Conservation (phyloP, 257 asterid genomes). For the Ophiorrhiza pumila region DNA sequence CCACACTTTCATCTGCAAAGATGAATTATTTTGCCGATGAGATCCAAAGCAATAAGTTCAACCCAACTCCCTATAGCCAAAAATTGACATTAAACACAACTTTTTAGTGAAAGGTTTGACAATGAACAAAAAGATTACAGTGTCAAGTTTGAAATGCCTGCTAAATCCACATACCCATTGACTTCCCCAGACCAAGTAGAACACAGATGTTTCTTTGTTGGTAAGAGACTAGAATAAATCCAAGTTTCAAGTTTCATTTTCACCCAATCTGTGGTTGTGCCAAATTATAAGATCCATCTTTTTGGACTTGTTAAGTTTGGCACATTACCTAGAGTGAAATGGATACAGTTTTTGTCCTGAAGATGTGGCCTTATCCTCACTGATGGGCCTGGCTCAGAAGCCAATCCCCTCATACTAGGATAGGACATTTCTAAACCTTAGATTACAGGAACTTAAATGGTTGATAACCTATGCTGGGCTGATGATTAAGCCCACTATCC, state of each 20-base stretch:
- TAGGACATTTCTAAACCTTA: not conserved
- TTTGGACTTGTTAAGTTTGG: not conserved
- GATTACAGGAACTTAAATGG: not conserved
- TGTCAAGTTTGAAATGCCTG: not conserved
- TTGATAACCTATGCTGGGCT: not conserved
- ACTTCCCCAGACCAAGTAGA: too few relatives aligned
- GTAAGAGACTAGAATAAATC: not conserved
- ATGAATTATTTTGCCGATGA: slow-evolving; percentile 8
- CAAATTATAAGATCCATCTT: not conserved
- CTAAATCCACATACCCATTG: not conserved
- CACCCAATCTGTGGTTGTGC: not conserved
- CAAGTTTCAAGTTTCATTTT: not conserved
- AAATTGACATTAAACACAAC: slow-evolving; percentile 3
- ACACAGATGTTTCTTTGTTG: not conserved
- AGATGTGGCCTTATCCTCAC: not conserved
- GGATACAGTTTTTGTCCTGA: not conserved
- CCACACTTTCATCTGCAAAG: slow-evolving; percentile 84
- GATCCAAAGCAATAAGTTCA: slow-evolving; percentile 4
- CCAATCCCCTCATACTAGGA: not conserved
- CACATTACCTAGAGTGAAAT: not conserved
- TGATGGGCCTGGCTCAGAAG: not conserved
- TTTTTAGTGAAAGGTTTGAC: not conserved
- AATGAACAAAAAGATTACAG: not conserved
- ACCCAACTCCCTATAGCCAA: not conserved
- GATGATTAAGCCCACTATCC: not conserved